These are phyloP conservation scores for Aureobasidium pullulans DNA, from an alignment of 2,329 filamentous ascomycete species.

Conservation along the genomic window DNA sequence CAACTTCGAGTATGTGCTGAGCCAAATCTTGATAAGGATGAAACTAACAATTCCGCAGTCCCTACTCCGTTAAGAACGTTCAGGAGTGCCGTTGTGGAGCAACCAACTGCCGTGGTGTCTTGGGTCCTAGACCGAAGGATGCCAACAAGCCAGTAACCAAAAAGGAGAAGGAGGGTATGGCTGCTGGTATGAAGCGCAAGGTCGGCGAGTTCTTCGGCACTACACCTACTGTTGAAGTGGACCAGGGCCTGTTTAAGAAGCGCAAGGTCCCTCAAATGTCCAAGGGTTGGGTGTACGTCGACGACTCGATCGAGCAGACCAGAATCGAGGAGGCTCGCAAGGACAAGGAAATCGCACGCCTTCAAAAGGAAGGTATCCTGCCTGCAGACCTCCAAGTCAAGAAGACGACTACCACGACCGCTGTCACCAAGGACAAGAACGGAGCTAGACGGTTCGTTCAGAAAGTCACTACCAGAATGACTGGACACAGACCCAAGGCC, in stretches of 20 bases:
- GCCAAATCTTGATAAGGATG: slow-evolving; percentile 18
- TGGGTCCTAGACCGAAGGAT: slow-evolving; percentile 50
- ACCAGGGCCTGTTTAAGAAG: slow-evolving; percentile 17
- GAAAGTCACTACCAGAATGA: slow-evolving; percentile 11
- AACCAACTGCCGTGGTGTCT: slow-evolving; percentile 50
- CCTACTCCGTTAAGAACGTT: slow-evolving; percentile 54
- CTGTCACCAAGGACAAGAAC: slow-evolving; percentile 8
- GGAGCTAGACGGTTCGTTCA: slow-evolving; percentile 7
- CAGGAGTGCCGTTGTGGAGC: slow-evolving; percentile 56
- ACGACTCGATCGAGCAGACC: slow-evolving; percentile 13
- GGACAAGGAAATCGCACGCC: slow-evolving; percentile 7
- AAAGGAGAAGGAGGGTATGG: slow-evolving; percentile 15
- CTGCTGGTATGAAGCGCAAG: slow-evolving; percentile 15
- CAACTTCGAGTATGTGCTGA: slow-evolving; percentile 57
- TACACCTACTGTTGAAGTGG: not conserved
- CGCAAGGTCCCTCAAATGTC: slow-evolving; percentile 16
- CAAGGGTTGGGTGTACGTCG: slow-evolving; percentile 17
- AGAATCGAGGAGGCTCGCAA: slow-evolving; percentile 15
- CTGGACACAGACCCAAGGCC: not conserved
- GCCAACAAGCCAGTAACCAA: slow-evolving; percentile 25
- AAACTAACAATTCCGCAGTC: slow-evolving; percentile 27
- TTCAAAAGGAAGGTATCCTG: slow-evolving; percentile 2
- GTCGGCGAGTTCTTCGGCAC: slow-evolving; percentile 3
- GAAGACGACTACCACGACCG: slow-evolving; percentile 1
- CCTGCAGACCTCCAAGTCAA: slow-evolving; percentile 6